Base-by-base conservation (phyloP, 768 basidiomycete species). In the Hygrophoropsis aurantiaca region DNA sequence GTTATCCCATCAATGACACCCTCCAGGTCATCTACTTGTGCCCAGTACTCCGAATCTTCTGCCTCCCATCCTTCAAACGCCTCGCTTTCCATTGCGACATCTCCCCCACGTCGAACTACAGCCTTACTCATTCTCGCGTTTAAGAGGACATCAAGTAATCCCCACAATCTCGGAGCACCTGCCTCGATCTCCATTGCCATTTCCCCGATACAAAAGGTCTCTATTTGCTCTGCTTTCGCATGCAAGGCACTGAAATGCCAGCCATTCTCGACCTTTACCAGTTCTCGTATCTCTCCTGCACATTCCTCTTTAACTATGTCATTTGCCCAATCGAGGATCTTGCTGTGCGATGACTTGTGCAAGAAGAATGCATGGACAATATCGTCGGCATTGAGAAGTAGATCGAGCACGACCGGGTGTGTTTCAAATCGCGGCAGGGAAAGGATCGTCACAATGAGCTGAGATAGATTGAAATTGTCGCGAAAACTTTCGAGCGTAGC, bases 131-230 rank as follows among this genome's bases (percentile, higher is more conserved):
- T 10, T 26, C 20, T 40, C 1, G 9, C 9, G 6, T 40, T 26
- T 11, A 54, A 39, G 34, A 57, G 40, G 3, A 32, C 33, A 1
- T 40, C 47, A 4, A 54, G 23, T 5, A 57, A 30, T 25, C 45
- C 34, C 53, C 50, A 57, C 6, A 54, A 18, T 7, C 40, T 40
- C 11, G 53, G 55, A 15, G 55, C 41, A 1, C 44, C 7, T 3
- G 2, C 5, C 34, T 45, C 20, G 40, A 54, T 54, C 7, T 41
- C 10, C 8, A 1, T 3, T 4, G 42, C 50, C 24, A 57, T 54
- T 5, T 51, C 47, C 25, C 51, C 55, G n/a, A 57, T 49, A 13
- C 38, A 36, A 25, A 56, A 54, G 25, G 11, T 27, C 20, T 54
- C 35, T n/a, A 56, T 27, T 34, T 56, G 42, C n/a, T 35, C 33